Conservation (phyloP, 2,329 filamentous ascomycete species). For the Phaeophleospora eucalypticola region DNA sequence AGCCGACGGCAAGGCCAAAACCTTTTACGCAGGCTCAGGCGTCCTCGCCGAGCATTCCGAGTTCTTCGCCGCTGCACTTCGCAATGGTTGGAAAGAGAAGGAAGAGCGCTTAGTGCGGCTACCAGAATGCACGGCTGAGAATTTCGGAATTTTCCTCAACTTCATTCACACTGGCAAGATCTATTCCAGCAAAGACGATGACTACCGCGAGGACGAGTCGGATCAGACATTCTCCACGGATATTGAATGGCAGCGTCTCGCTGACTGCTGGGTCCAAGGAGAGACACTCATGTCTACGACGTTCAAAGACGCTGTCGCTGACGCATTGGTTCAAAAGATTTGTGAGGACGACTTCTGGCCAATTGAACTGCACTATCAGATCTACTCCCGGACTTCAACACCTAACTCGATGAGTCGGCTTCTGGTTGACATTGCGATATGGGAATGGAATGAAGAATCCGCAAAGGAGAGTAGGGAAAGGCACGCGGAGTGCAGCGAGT, state of each 20-base stretch:
- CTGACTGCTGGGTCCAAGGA: conserved; percentile 17
- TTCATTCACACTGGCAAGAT: conserved; percentile 17
- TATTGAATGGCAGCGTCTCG: neutral
- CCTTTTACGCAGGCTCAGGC: conserved; percentile 3
- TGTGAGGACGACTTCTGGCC: neutral
- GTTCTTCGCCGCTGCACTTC: conserved; percentile 6
- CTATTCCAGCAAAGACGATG: neutral
- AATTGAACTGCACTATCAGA: neutral
- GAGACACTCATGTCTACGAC: conserved; percentile 16
- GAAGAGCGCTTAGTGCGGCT: conserved; percentile 6
- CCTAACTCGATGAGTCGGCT: neutral
- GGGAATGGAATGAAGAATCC: neutral
- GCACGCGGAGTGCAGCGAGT: neutral
- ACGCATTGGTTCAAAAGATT: conserved; percentile 11
- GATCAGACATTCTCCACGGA: neutral
- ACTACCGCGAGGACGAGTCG: no score
- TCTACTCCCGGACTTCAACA: neutral
- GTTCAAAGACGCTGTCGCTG: conserved; percentile 22
- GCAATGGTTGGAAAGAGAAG: conserved; percentile 13
- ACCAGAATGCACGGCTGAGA: conserved; percentile 3
- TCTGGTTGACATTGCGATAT: neutral
- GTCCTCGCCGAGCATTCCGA: conserved; percentile 1
- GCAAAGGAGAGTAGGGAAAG: no score
- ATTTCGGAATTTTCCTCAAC: conserved; percentile 14
- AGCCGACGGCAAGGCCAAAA: neutral